A percentile compares a stretch with the other conserved stretches of the same genome.
phyloP scores from a whole-genome alignment of 2,329 filamentous ascomycete species.

The Nemania sp. region DNA sequence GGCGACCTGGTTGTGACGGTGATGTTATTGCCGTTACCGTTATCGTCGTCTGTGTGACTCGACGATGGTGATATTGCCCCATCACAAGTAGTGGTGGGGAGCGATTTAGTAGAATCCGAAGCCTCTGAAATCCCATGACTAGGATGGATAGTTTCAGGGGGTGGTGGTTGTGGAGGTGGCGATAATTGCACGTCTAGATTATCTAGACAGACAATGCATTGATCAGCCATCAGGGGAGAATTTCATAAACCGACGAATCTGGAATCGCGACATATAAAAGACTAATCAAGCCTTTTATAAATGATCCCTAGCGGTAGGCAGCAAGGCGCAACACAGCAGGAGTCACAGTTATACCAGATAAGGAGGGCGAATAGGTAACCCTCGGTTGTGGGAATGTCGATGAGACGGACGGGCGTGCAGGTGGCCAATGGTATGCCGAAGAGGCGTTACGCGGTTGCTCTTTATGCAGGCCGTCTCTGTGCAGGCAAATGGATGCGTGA shows the following conservation, averaged over 20 bases:
- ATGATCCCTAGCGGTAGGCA: slow-evolving; percentile 33
- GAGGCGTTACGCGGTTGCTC: slow-evolving; percentile 33
- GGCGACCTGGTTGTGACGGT: slow-evolving; percentile 42
- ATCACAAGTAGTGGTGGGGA: slow-evolving; percentile 35
- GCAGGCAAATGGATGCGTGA: slow-evolving; percentile 23
- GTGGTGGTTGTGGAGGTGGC: slow-evolving; percentile 45
- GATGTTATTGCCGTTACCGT: slow-evolving; percentile 38
- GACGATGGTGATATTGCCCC: slow-evolving; percentile 42
- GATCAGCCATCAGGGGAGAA: slow-evolving; percentile 65
- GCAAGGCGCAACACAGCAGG: slow-evolving; percentile 39
- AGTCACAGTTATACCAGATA: slow-evolving; percentile 33
- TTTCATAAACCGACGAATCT: slow-evolving; percentile 49
- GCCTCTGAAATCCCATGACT: slow-evolving; percentile 31
- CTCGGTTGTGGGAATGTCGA: slow-evolving; percentile 29
- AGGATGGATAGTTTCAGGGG: slow-evolving; percentile 35
- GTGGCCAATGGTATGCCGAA: slow-evolving; percentile 34
- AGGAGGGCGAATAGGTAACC: slow-evolving; percentile 24
- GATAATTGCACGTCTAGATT: slow-evolving; percentile 58
- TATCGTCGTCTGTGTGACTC: slow-evolving; percentile 48
- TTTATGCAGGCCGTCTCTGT: slow-evolving; percentile 26
- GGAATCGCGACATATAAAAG: slow-evolving; percentile 53
- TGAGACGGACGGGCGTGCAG: slow-evolving; percentile 19
- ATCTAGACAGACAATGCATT: slow-evolving; percentile 78
- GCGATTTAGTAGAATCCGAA: slow-evolving; percentile 34
- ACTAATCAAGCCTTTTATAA: slow-evolving; percentile 51